Evolutionary conservation across 441 rosid genomes (phyloP).

Genomic region (Isatis lusitanica): DNA sequence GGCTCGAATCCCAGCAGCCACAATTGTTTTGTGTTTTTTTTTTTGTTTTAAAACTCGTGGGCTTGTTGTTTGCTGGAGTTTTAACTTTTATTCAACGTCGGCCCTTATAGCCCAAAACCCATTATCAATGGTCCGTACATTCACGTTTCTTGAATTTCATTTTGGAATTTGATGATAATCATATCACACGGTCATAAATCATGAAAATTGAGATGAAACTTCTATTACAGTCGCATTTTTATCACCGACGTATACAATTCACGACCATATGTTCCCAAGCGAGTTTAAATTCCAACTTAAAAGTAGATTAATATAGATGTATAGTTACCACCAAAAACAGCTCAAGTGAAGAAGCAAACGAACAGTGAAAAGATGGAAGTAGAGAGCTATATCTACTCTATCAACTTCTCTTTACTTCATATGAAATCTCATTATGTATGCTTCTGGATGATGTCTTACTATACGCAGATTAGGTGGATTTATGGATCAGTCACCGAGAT

Average conservation of each 20-base stretch:
- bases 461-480: too few relatives aligned
- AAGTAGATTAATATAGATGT: background rate
- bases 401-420: too few relatives aligned
- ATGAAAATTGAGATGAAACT: background rate
- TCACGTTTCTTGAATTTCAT: background rate
- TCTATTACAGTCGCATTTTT: background rate
- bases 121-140: background rate
- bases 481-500: too few relatives aligned
- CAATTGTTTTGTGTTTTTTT: conserved; percentile 15
- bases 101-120: background rate
- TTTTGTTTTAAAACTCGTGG: background rate
- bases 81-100: background rate
- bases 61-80: background rate
- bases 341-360: too few relatives aligned
- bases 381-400: too few relatives aligned
- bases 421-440: too few relatives aligned
- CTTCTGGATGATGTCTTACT: too few relatives aligned
- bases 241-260: background rate
- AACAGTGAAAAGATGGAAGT: too few relatives aligned
- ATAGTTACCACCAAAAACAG: too few relatives aligned
- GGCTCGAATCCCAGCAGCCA: conserved; percentile 80
- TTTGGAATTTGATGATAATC: background rate
- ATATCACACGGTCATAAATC: background rate
- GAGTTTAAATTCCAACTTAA: background rate
- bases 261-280: background rate